Base-by-base conservation (phyloP, 2,329 filamentous ascomycete species). In the Alternaria triticimaculans region DNA sequence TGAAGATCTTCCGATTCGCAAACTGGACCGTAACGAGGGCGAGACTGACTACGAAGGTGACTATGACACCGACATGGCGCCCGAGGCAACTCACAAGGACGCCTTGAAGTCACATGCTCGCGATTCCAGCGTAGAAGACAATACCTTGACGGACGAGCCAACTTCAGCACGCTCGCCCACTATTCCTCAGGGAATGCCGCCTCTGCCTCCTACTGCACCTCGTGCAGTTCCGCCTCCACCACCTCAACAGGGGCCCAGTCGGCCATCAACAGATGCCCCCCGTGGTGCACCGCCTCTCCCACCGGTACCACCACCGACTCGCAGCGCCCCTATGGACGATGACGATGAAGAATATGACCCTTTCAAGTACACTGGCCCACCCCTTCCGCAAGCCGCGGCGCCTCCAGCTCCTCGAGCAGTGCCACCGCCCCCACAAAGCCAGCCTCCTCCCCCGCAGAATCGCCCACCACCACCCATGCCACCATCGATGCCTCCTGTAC, bases 41-140 rank as follows among this genome's bases (percentile, higher is more conserved):
- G 87, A 93, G 33, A 96, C 93, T 0, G 95, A 97, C 76, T 98
- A 98, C 75, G 96, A 99, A 77, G 96, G 95, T 7, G 96, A 98
- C 76, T 98, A 98, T 77, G 96, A 98, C 72, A 98, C 96, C 7
- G 96, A 98, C 77, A 98, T 98, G 76, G 94, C 92, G 2, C 93
- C 94, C n/a, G 91, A 93, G 10, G 93, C 89, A n/a, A 93, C 92
- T 60, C 93, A 97, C 80, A 97, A 97, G 80, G 95, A 97, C 81
- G 94, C 95, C 1, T 81, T 98, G 65, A 97, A 95, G 79, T 84
- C 92, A 9, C 93, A 97, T 78, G 88, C 87, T 8, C 88, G 91
- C 58, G 92, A 95, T 49, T 88, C 90, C 7, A 96, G 92, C 76
- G 77, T 92, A 58, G 93, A 96, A 65, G 88, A 86, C 43, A 87